A percentile compares a stretch with the other conserved stretches of the same genome.
Conservation (phyloP, 768 basidiomycete genomes). For the Mrakia gelida region DNA sequence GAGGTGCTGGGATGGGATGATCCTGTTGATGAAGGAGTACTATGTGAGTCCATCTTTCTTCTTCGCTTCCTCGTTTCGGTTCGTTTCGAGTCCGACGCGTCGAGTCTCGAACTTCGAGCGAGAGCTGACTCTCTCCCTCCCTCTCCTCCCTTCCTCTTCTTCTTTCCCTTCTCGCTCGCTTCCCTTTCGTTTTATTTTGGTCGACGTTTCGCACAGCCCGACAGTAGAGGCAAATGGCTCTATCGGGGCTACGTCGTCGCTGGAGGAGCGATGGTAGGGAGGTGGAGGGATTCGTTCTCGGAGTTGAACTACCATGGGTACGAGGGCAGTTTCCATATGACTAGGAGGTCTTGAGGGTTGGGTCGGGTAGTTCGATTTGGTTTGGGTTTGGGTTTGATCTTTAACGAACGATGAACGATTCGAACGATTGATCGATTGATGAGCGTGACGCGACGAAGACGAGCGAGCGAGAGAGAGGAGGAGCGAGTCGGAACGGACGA, state of each 20-base stretch:
- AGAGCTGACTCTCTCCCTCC: no score
- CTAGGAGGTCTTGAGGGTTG: not conserved
- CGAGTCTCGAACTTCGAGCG: no score
- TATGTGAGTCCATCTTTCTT: slow-evolving; percentile 37
- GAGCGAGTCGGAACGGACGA: no score
- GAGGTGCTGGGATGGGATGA: slow-evolving; percentile 45
- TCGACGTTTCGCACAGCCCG: not conserved
- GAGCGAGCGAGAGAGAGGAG: no score
- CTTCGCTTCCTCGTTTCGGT: no score
- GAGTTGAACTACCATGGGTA: slow-evolving; percentile 24
- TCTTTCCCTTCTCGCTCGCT: not conserved
- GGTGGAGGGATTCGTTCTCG: slow-evolving; percentile 43
- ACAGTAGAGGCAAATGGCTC: slow-evolving; percentile 38
- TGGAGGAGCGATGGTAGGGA: slow-evolving; percentile 41
- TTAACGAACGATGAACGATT: no score
- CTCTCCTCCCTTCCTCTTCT: no score
- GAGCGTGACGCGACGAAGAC: no score
- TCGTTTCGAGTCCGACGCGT: not conserved
- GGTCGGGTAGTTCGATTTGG: no score
- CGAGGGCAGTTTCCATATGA: slow-evolving; percentile 31
- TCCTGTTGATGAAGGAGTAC: slow-evolving; percentile 45
- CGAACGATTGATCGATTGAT: no score
- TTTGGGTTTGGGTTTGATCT: no score
- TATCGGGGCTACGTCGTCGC: slow-evolving; percentile 44
- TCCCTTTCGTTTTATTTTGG: not conserved